phyloP scores from a whole-genome alignment of 352 stramenopile species.

The Phytophthora meadii region DNA sequence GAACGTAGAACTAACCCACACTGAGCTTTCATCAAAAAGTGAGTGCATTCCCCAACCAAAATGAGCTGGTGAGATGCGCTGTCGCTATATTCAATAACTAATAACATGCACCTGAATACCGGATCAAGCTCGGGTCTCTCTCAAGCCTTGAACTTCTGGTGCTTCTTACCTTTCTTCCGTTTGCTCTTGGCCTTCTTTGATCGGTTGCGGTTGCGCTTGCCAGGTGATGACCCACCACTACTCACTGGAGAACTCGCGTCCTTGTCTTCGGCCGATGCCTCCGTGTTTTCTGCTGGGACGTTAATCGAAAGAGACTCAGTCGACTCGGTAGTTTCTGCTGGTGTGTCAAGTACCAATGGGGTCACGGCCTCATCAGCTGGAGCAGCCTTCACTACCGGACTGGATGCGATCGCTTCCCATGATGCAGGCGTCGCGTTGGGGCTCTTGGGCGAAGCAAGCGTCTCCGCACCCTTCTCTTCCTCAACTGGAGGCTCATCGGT shows the following conservation, averaged over 20 bases:
- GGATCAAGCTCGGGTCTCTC: constrained; percentile 9
- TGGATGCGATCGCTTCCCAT: constrained; percentile 33
- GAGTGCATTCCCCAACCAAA: constrained; percentile 5
- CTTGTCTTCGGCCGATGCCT: constrained; percentile 26
- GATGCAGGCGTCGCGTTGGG: constrained; percentile 9
- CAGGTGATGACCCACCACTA: constrained; percentile 24
- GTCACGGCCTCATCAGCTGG: constrained; percentile 18
- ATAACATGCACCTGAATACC: constrained; percentile 25
- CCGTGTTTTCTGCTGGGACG: constrained; percentile 32
- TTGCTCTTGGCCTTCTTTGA: constrained; percentile 72
- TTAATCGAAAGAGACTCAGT: constrained; percentile 25
- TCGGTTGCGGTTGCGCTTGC: constrained; percentile 34
- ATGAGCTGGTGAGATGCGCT: constrained; percentile 14
- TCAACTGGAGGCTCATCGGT: constrained; percentile 15
- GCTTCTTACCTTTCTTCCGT: constrained; percentile 65
- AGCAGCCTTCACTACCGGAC: constrained; percentile 18
- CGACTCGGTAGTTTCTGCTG: constrained; percentile 17
- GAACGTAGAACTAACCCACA: constrained; percentile 8
- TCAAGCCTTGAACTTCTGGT: constrained; percentile 39
- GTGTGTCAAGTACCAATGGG: constrained; percentile 23
- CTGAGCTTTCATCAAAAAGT: constrained; percentile 29
- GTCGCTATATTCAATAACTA: constrained; percentile 34
- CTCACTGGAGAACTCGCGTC: constrained; percentile 29
- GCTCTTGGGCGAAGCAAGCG: constrained; percentile 28
- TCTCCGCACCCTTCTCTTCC: background rate